Conservation (phyloP, 164 flowering plant genomes). For the Macadamia integrifolia region DNA sequence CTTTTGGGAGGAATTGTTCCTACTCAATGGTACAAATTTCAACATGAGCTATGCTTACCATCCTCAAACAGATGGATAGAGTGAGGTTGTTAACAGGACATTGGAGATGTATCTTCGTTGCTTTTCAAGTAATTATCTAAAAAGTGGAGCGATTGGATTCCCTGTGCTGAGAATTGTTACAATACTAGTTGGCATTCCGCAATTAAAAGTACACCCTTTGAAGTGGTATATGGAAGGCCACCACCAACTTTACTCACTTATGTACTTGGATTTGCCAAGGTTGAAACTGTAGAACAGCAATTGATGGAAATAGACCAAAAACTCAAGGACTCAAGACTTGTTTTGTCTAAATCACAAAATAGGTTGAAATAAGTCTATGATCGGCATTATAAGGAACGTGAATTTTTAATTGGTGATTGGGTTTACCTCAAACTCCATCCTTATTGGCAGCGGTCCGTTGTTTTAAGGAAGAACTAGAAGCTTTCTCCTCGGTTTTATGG, state of each 20-base stretch:
- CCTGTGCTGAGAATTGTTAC: constrained; percentile 1
- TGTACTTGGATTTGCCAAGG: neutral
- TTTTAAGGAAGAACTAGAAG: neutral
- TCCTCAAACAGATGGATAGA: neutral
- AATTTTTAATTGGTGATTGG: neutral
- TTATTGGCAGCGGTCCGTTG: neutral
- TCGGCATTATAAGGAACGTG: neutral
- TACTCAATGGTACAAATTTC: neutral
- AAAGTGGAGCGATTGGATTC: neutral
- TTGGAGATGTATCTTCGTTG: constrained; percentile 6
- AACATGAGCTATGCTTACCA: constrained; percentile 3
- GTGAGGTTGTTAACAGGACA: neutral
- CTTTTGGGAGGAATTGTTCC: constrained; percentile 7
- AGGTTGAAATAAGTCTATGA: constrained; percentile 7
- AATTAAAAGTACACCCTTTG: neutral
- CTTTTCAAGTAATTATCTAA: neutral
- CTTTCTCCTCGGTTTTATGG: constrained; percentile 9
- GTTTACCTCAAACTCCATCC: constrained; percentile 7
- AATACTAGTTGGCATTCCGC: constrained; percentile 1
- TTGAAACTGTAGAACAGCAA: constrained; percentile 3
- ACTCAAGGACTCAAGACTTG: no score
- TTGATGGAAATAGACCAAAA: neutral
- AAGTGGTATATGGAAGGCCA: neutral
- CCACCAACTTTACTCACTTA: neutral
- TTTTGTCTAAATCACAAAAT: neutral